Evolutionary conservation across 306 rosid species (phyloP), one percentile per base, ranked within the genome.

Genomic region (Purshia tridentata): DNA sequence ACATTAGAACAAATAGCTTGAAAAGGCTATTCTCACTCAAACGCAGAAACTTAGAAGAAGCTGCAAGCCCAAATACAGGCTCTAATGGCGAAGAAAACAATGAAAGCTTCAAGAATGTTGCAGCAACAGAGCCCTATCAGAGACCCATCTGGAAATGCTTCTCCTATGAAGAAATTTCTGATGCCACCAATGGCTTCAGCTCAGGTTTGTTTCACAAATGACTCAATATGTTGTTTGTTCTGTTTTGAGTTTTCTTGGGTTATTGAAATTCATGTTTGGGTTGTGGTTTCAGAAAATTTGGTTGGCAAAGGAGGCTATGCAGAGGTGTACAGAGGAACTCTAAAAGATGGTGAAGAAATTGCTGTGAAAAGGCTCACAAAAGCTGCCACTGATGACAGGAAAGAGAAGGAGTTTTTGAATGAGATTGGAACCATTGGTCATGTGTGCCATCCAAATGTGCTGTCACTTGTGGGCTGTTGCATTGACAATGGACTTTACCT

Each of bases 391-490:
- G 99, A 94, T 68, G 99, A 91, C 66, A 85, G 99, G 55, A 94
- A 90, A 67, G 97, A 89, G 81, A 94, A 84, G 70, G 99, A 94
- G 73, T 94, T 94, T 39, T 74, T 94, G 67, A 91, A 89, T 54
- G 99, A 94, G 85, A 94, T 91, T 80, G 98, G 99, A 3, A 94
- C 97, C 15, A 85, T 94, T 23, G 97, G 99, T 37, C 99, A 94
- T 74, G 99, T 86, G 6, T 73, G 63, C 49, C 97, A 91, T 75
- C 77, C 84, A 18, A 93, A 93, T 73, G 93, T 93, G 0, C 45
- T 89, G 75, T 84, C 98, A 6, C 93, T 93, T 58, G 59, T 85
- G 59, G 98, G 97, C 5, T 93, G 96, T 70, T 93, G 98, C 63
- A 84, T 91, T 56, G 98, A 93, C 64, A 88, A 82, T 76, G 97